These are phyloP conservation scores for Aspergillus sp. DNA, from an alignment of 2,329 filamentous ascomycete species.

Conservation along the genomic window DNA sequence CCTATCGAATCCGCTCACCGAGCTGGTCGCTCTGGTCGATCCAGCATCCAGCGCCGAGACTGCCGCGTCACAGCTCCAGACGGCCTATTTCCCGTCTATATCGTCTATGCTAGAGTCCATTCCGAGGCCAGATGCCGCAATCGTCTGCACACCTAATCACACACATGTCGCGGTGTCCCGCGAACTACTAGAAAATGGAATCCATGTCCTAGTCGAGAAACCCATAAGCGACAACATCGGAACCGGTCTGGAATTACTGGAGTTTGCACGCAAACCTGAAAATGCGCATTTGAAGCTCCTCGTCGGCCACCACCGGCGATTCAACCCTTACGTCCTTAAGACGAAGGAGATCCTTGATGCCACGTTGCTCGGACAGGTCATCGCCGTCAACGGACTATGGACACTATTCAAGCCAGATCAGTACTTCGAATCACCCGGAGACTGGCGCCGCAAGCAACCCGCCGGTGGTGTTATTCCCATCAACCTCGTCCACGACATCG, in stretches of 20 bases:
- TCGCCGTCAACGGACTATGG: constrained; percentile 53
- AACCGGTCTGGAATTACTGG: constrained; percentile 16
- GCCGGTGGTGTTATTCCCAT: constrained; percentile 51
- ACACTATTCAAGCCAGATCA: constrained; percentile 43
- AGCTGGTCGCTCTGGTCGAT: constrained; percentile 43
- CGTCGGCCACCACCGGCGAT: constrained; percentile 54
- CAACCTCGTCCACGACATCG: constrained; percentile 57
- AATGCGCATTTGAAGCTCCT: constrained; percentile 38
- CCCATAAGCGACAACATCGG: constrained; percentile 41
- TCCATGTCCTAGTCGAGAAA: constrained; percentile 55
- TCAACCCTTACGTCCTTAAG: constrained; percentile 50
- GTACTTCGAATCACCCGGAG: constrained; percentile 45
- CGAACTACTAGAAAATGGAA: constrained; percentile 41
- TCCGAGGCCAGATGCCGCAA: constrained; percentile 46
- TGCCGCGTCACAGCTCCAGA: constrained; percentile 32
- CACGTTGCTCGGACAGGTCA: constrained; percentile 39
- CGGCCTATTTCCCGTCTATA: constrained; percentile 37
- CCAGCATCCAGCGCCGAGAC: constrained; percentile 33
- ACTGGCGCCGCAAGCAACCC: constrained; percentile 42
- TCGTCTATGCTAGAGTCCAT: constrained; percentile 34
- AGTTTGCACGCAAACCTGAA: constrained; percentile 12
- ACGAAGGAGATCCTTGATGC: constrained; percentile 42
- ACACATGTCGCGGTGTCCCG: constrained; percentile 49
- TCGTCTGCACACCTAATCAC: constrained; percentile 55
- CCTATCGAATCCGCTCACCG: constrained; percentile 29